Evolutionary conservation across 2,329 filamentous ascomycete species (phyloP), one percentile per base, ranked within the genome.

Genomic region (Neoarthrinium moseri): DNA sequence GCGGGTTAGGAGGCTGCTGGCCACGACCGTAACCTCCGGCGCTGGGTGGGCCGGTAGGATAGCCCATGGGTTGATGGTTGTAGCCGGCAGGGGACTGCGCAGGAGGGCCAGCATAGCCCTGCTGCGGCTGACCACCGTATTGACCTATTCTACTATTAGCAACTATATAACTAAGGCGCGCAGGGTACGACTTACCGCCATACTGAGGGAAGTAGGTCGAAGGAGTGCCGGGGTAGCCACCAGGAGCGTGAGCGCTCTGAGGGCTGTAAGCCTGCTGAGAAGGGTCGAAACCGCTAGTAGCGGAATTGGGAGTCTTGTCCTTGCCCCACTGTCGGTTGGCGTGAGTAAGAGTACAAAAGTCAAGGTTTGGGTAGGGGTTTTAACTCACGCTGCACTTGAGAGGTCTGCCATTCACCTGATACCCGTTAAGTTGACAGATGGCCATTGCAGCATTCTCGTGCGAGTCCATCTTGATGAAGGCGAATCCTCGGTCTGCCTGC

Each of bases 361-460:
- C n/a, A n/a, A n/a, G n/a, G n/a, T n/a, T n/a, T n/a, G n/a, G n/a
- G n/a, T n/a, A n/a, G n/a, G n/a, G n/a, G n/a, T 35, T 34, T 42
- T 21, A 50, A 86, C 92, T 74, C 87, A 97, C 92, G 70, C 92
- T 97, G 80, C 94, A 99, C 80, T 99, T 99, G 58, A 99, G 72
- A 43, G 94, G 94, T 55, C 94, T 86, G 43, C 94, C 94, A 61
- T 99, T 96, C 59, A 99, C 92, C 57, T 96, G 95, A 74, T 97
- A 99, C 24, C 92, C 92, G 60, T 92, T 97, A 62, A 99, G 80
- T 66, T 97, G 91, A 71, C 94, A 99, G 62, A 99, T 99, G 26
- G 91, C 91, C 87, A 96, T 96, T 45, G 94, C 91, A 3, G 94
- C 94, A 62, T 96, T 96, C 73, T 99, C 94, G 63, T 99, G 94